phyloP scores from a whole-genome alignment of 2,329 filamentous ascomycete genomes.

The Alternaria rosae region DNA sequence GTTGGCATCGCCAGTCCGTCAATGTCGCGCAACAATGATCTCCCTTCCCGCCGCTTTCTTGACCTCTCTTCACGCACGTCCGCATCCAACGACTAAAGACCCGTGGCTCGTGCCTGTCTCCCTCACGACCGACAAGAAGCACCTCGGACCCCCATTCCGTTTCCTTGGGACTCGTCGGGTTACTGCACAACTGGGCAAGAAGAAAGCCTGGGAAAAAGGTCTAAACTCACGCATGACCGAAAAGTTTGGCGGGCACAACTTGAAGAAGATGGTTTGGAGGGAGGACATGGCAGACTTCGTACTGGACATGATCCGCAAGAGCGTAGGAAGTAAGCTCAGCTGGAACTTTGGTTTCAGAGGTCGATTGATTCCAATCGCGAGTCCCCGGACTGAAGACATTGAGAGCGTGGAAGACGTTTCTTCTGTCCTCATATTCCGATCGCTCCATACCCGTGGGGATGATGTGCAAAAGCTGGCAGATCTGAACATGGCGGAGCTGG shows the following conservation, averaged over 20 bases:
- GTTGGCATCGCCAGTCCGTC: slow-evolving; percentile 67
- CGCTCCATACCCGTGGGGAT: slow-evolving; percentile 36
- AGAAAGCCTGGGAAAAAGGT: slow-evolving; percentile 28
- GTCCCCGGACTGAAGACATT: slow-evolving; percentile 29
- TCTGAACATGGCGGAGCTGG: slow-evolving; percentile 26
- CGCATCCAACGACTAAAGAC: slow-evolving; percentile 61
- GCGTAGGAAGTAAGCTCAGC: slow-evolving; percentile 48
- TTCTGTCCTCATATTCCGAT: slow-evolving; percentile 35
- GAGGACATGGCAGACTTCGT: slow-evolving; percentile 57
- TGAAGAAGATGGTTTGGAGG: slow-evolving; percentile 53
- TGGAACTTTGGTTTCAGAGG: slow-evolving; percentile 39
- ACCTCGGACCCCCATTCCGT: slow-evolving; percentile 35
- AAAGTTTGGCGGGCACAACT: slow-evolving; percentile 41
- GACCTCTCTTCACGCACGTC: slow-evolving; percentile 65
- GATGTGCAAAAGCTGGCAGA: slow-evolving; percentile 23
- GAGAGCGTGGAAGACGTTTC: slow-evolving; percentile 39
- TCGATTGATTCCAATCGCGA: slow-evolving; percentile 30
- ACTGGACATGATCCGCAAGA: slow-evolving; percentile 47
- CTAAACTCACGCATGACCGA: slow-evolving; percentile 43
- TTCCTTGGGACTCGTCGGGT: slow-evolving; percentile 29
- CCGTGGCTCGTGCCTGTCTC: slow-evolving; percentile 65
- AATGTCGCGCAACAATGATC: slow-evolving; percentile 59
- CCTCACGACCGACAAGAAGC: slow-evolving; percentile 31
- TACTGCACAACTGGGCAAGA: slow-evolving; percentile 27
- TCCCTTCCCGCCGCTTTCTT: slow-evolving; percentile 69